phyloP scores from a whole-genome alignment of 2,329 filamentous ascomycete genomes.

The Orbilia quercus region DNA sequence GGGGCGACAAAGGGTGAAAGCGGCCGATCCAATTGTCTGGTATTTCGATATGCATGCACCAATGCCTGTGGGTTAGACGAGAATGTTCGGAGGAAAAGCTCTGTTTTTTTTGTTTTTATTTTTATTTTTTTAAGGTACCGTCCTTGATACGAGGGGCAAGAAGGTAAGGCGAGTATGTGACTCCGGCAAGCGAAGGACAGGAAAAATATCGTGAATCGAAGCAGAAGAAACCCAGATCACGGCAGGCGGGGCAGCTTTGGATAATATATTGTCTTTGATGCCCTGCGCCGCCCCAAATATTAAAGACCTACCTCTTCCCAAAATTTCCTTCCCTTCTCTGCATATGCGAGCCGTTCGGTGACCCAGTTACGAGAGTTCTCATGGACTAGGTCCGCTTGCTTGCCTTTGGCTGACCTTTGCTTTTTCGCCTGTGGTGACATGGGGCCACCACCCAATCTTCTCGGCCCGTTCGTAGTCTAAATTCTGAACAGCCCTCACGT shows the following conservation, averaged over 20 bases:
- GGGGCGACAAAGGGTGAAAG: constrained; percentile 38
- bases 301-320: constrained; percentile 51
- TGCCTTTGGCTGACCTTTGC: constrained; percentile 44
- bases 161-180: constrained; percentile 17
- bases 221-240: too few relatives aligned
- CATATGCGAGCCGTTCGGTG: constrained; percentile 46
- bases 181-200: constrained; percentile 32
- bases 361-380: constrained; percentile 51
- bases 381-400: constrained; percentile 52
- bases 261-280: constrained; percentile 47
- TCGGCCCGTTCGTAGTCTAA: constrained; percentile 57
- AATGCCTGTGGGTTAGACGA: constrained; percentile 44
- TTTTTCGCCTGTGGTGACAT: constrained; percentile 53
- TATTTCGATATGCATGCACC: constrained; percentile 51
- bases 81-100: constrained; percentile 24
- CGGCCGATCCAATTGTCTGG: constrained; percentile 49
- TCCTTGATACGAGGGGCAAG: constrained; percentile 34
- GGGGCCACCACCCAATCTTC: constrained; percentile 56
- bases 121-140: constrained; percentile 13
- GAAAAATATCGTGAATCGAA: constrained; percentile 36
- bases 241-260: constrained; percentile 52
- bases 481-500: constrained; percentile 44
- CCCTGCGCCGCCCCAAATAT: constrained; percentile 15
- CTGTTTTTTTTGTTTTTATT: too few relatives aligned
- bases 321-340: constrained; percentile 52